Evolutionary conservation across 2,329 filamentous ascomycete species (phyloP).

Genomic region (Penicillium sp.): DNA sequence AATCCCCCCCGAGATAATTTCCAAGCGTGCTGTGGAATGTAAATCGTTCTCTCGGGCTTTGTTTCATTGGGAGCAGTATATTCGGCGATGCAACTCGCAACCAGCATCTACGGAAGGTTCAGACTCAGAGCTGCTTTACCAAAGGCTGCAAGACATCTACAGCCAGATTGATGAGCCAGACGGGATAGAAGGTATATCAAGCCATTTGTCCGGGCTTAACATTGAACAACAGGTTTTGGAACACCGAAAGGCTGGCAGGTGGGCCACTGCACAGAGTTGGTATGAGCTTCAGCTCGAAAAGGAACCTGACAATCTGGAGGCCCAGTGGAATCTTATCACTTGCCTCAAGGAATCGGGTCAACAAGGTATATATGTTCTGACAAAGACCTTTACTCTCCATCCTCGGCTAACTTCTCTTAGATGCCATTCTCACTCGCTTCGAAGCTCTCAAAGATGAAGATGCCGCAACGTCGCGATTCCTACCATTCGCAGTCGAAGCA

Average conservation of each 20-base stretch:
- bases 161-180: constrained; percentile 97
- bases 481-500: constrained; percentile 86
- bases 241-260: constrained; percentile 87
- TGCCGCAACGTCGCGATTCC: constrained; percentile 60
- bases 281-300: constrained; percentile 88
- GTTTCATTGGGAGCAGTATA: constrained; percentile 93
- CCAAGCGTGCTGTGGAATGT: constrained; percentile 85
- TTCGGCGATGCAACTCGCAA: constrained; percentile 57
- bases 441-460: constrained; percentile 65
- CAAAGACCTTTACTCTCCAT: neutral
- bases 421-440: constrained; percentile 82
- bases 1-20: constrained; percentile 71
- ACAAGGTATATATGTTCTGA: constrained; percentile 61
- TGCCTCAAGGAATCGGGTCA: constrained; percentile 96
- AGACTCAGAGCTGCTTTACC: constrained; percentile 64
- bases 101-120: constrained; percentile 51
- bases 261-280: constrained; percentile 95
- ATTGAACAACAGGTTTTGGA: constrained; percentile 91
- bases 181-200: constrained; percentile 90
- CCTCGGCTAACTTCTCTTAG: constrained; percentile 44
- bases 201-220: constrained; percentile 80
- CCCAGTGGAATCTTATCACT: constrained; percentile 79
- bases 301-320: constrained; percentile 71
- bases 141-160: constrained; percentile 88
- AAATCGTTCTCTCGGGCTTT: constrained; percentile 88